These are phyloP conservation scores for Bisporella sp. DNA, from an alignment of 2,329 filamentous ascomycete species.

Conservation along the genomic window DNA sequence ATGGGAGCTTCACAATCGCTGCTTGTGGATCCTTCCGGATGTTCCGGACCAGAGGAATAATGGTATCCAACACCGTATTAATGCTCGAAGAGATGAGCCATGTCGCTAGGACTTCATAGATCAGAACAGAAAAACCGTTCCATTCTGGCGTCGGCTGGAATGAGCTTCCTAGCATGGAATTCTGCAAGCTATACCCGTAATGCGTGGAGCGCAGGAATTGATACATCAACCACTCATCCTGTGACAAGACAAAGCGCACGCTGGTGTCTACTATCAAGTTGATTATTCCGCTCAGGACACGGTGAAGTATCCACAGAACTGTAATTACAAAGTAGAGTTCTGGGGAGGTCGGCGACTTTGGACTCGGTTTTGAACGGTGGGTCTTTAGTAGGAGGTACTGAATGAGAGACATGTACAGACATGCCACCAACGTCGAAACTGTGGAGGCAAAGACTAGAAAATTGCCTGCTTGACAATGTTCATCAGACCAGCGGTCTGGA, in stretches of 20 bases:
- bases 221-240: not conserved
- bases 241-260: not conserved
- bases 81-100: slow-evolving; percentile 3
- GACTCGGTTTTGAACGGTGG: not conserved
- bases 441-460: not conserved
- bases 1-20: not conserved
- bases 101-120: slow-evolving; percentile 4
- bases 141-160: not conserved
- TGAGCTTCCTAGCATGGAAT: not conserved
- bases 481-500: too few species aligned
- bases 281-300: not conserved
- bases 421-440: not conserved
- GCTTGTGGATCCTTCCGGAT: not conserved
- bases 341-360: not conserved
- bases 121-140: not conserved
- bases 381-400: not conserved
- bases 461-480: not conserved
- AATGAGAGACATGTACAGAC: not conserved
- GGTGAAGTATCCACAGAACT: slow-evolving; percentile 2
- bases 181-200: not conserved
- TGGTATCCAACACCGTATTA: slow-evolving; percentile 2
- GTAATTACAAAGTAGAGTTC: slow-evolving; percentile 2
- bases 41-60: slow-evolving; percentile 3
- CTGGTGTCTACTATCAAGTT: not conserved
- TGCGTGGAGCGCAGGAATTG: not conserved